Conservation (phyloP, 2,329 filamentous ascomycete species). For the Microcyclospora pomicola region DNA sequence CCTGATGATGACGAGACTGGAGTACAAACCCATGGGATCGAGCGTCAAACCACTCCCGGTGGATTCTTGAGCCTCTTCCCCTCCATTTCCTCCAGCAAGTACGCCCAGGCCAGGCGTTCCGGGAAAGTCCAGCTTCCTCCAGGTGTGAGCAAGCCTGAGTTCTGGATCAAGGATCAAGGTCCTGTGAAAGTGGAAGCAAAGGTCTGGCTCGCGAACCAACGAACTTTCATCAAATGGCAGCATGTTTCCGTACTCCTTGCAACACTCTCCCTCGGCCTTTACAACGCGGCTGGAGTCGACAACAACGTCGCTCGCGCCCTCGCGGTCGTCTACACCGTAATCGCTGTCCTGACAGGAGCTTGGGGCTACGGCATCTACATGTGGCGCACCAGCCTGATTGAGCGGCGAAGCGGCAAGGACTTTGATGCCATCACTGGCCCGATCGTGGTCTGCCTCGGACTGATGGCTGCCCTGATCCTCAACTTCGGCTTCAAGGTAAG, state of each 20-base stretch:
- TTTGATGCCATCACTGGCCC: conserved; percentile 85
- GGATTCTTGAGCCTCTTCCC: conserved; percentile 61
- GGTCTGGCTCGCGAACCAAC: conserved; percentile 96
- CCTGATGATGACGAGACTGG: conserved; percentile 38
- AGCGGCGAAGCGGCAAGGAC: conserved; percentile 74
- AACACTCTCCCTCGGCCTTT: conserved; percentile 67
- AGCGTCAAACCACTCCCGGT: conserved; percentile 35
- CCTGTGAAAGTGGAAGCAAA: conserved; percentile 90
- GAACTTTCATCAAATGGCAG: conserved; percentile 98
- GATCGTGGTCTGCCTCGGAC: conserved; percentile 62
- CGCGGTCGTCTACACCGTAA: conserved; percentile 67
- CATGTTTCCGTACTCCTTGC: conserved; percentile 84
- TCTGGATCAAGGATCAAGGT: conserved; percentile 90
- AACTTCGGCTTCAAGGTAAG: conserved; percentile 79
- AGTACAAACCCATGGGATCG: conserved; percentile 15
- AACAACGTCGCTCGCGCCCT: conserved; percentile 64
- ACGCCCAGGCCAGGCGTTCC: conserved; percentile 41
- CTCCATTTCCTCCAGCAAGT: conserved; percentile 68
- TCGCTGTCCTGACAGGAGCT: conserved; percentile 67
- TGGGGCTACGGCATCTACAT: conserved; percentile 86
- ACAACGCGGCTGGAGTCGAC: conserved; percentile 66
- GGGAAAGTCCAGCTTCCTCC: conserved; percentile 53
- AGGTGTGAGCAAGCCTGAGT: conserved; percentile 70
- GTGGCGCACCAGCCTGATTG: conserved; percentile 62
- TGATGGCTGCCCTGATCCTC: conserved; percentile 64